These are phyloP conservation scores for Scutellaria galericulata DNA, from an alignment of 257 asterid species.

Conservation along the genomic window DNA sequence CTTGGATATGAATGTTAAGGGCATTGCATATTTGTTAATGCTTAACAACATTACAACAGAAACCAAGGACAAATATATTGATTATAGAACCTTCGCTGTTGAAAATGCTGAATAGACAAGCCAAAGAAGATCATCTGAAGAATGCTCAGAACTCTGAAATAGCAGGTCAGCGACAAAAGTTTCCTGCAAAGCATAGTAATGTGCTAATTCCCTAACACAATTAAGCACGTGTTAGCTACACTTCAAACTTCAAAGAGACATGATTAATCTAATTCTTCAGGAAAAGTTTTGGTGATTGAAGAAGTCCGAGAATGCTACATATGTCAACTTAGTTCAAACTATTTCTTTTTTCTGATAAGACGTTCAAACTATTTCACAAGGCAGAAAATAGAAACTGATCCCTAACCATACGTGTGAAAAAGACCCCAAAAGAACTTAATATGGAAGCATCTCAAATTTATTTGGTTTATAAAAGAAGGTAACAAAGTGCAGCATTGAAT, in stretches of 20 bases:
- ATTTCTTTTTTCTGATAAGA: background rate
- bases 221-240: slow-evolving; percentile 36
- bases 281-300: slow-evolving; percentile 22
- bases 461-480: slow-evolving; percentile 8
- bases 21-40: slow-evolving; percentile 21
- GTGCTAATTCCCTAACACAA: slow-evolving; percentile 69
- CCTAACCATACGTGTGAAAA: slow-evolving; percentile 2
- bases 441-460: slow-evolving; percentile 4
- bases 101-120: slow-evolving; percentile 78
- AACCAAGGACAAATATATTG: slow-evolving; percentile 20
- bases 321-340: slow-evolving; percentile 22
- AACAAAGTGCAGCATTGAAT: slow-evolving; percentile 12
- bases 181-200: slow-evolving; percentile 78
- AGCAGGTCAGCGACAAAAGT: slow-evolving; percentile 74
- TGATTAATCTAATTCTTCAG: slow-evolving; percentile 23
- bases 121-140: slow-evolving; percentile 91
- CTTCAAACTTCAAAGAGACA: slow-evolving; percentile 30
- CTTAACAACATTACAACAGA: background rate
- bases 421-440: slow-evolving; percentile 3
- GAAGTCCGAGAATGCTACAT: slow-evolving; percentile 21
- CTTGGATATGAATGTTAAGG: slow-evolving; percentile 11
- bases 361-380: slow-evolving; percentile 25
- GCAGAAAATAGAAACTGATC: slow-evolving; percentile 24
- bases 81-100: slow-evolving; percentile 67
- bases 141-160: slow-evolving; percentile 77